A percentile compares a stretch with the other conserved stretches of the same genome.
These are phyloP conservation scores for Paracamarosporium sp. DNA, from an alignment of 2,329 filamentous ascomycete species.

Conservation along the genomic window DNA sequence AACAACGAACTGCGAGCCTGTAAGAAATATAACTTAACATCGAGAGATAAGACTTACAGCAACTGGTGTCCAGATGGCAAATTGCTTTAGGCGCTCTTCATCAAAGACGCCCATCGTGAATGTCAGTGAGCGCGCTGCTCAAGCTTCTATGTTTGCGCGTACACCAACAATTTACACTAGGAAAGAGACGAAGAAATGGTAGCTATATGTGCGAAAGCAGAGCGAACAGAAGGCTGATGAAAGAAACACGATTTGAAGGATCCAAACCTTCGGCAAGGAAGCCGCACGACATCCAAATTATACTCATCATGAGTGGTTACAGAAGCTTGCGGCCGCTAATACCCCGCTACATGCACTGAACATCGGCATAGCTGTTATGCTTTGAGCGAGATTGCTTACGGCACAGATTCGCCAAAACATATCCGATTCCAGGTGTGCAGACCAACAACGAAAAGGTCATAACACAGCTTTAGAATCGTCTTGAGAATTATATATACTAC, in stretches of 20 bases:
- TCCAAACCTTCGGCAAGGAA: neutral
- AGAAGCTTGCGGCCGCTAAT: constrained; percentile 25
- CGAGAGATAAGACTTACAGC: constrained; percentile 22
- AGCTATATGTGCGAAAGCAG: neutral
- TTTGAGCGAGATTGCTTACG: constrained; percentile 9
- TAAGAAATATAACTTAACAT: constrained; percentile 8
- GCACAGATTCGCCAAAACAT: constrained; percentile 32
- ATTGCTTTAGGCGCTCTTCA: constrained; percentile 26
- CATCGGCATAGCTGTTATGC: constrained; percentile 7
- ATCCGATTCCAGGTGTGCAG: constrained; percentile 34
- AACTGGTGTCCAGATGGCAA: constrained; percentile 30
- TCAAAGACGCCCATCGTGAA: constrained; percentile 35
- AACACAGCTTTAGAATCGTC: neutral
- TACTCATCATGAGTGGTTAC: constrained; percentile 22
- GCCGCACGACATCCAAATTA: constrained; percentile 20
- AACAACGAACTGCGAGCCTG: constrained; percentile 18
- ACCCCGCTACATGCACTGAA: constrained; percentile 1
- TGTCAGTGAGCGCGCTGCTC: neutral
- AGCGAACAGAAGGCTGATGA: neutral
- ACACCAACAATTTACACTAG: too few relatives aligned
- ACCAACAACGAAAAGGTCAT: constrained; percentile 13
- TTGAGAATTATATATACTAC: neutral
- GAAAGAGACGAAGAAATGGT: neutral
- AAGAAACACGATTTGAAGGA: neutral
- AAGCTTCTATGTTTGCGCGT: neutral